Base-by-base conservation (phyloP, 2,329 filamentous ascomycete species). In the Phialocephala subalpina region DNA sequence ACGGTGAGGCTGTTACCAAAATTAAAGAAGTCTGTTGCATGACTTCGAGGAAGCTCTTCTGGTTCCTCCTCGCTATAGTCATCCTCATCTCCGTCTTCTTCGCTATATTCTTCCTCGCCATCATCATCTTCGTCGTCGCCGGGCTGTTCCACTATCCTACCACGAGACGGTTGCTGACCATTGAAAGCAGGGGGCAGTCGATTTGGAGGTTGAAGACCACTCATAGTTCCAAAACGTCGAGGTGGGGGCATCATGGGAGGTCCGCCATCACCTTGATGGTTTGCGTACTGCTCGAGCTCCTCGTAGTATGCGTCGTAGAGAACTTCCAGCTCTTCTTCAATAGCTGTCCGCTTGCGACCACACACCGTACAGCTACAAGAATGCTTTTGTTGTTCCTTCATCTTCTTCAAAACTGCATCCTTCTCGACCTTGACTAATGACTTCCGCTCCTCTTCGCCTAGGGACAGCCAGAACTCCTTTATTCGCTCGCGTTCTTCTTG, bases 331-430 rank as follows among this genome's bases (percentile, higher is more conserved):
- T 99, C 96, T 80, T 99, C 96, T 80, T 99, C 96, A 73, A 99
- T 99, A 45, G 96, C 96, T 14, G 92, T 97, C 62, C 96, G 89
- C 82, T 99, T 99, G 71, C 96, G 88, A 61, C 96, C 96, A 79
- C 96, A 99, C 47, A 99, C 95, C 4, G 94, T 97, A 80, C 96
- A 99, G 78, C 94, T 97, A 83, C 96, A 99, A 2, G 95, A 98
- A 78, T 98, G 94, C 80, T 98, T 98, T 79, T 99, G 96, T 80
- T 99, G 96, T 80, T 99, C 96, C 84, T 99, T 99, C 96, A 99
- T 99, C 84, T 99, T 99, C 77, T 93, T 94, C 64, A 99, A 82
- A 0, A 99, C 96, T 8, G 96, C 95, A 80, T 99, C 95, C 81
- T 99, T 99, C 80, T 99, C 96, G 35, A 99, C 95, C 80, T 97